Conservation (phyloP, 2,329 filamentous ascomycete species). For the Monilinia polystroma region DNA sequence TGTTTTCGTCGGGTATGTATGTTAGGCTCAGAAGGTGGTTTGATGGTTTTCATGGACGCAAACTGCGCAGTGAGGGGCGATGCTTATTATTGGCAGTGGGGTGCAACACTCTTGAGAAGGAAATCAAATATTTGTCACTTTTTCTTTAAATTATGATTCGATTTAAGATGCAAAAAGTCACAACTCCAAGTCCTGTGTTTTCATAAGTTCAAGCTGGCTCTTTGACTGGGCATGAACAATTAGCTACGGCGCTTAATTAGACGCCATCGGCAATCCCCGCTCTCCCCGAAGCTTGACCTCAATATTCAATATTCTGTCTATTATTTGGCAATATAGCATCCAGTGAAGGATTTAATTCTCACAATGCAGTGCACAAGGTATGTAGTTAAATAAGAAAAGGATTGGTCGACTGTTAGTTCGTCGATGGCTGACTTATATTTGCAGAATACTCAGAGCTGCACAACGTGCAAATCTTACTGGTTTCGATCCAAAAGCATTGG, state of each 20-base stretch:
- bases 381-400: too few relatives aligned
- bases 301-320: constrained; percentile 2
- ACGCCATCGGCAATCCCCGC: neutral
- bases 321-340: constrained; percentile 15
- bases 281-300: constrained; percentile 5
- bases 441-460: constrained; percentile 40
- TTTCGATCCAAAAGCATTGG: constrained; percentile 83
- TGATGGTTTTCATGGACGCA: constrained; percentile 40
- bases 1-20: constrained; percentile 38
- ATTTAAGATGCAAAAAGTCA: constrained; percentile 15
- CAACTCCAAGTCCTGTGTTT: constrained; percentile 16
- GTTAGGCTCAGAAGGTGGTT: constrained; percentile 36
- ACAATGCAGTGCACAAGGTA: constrained; percentile 40
- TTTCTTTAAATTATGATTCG: constrained; percentile 3
- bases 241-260: constrained; percentile 17
- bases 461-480: constrained; percentile 74
- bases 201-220: constrained; percentile 16
- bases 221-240: constrained; percentile 16
- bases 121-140: constrained; percentile 13
- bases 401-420: neutral
- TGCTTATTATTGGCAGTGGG: neutral
- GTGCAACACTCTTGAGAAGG: constrained; percentile 1
- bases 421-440: constrained; percentile 26
- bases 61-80: constrained; percentile 26
- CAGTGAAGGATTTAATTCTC: constrained; percentile 21